Evolutionary conservation across 2,329 filamentous ascomycete genomes (phyloP), one percentile per base, ranked within the genome.

Genomic region (Xylariaceae sp.): DNA sequence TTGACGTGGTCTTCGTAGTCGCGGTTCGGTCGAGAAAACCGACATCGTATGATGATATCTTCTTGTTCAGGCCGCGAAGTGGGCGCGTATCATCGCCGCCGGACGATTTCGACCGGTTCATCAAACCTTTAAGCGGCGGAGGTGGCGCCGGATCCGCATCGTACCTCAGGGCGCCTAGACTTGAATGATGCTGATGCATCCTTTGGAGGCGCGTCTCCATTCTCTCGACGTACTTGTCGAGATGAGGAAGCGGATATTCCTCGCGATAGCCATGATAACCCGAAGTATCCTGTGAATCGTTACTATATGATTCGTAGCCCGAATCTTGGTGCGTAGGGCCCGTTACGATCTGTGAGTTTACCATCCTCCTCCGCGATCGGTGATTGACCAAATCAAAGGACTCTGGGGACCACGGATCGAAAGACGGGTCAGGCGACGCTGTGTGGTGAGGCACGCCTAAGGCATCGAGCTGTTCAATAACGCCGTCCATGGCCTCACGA

Each of bases 401-500:
- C 68, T 96, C 92, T 0, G 92, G 92, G 0, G 92, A 94, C 94
- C 94, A 99, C 3, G 92, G 87, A 69, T 91, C 85, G 7, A 86
- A 74, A 0, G 83, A 77, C 0, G 81, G 77, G 48, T 84, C 80
- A 0, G 84, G 81, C 34, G 82, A 80, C 39, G 83, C 80, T 68
- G 63, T 78, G 18, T 81, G 76, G 58, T 81, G 80, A 48, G 83
- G 78, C 66, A 87, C 79, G 15, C 88, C 88, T 79, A 99, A 90
- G 61, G 92, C 92, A 70, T 96, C 88, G 49, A 99, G 76, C 58
- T 94, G 95, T 65, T 94, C 91, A 85, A 97, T 97, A 3, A 99
- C 92, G 73, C 95, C 93, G 70, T 97, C 93, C 92, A 99, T 99
- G 1, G 94, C 94, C 73, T 92, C 91, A 60, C 94, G 83, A 2